Percentiles rank a stretch among this genome's conserved stretches.
phyloP scores from a whole-genome alignment of 306 rosid species.

The Dryas alaskensis region DNA sequence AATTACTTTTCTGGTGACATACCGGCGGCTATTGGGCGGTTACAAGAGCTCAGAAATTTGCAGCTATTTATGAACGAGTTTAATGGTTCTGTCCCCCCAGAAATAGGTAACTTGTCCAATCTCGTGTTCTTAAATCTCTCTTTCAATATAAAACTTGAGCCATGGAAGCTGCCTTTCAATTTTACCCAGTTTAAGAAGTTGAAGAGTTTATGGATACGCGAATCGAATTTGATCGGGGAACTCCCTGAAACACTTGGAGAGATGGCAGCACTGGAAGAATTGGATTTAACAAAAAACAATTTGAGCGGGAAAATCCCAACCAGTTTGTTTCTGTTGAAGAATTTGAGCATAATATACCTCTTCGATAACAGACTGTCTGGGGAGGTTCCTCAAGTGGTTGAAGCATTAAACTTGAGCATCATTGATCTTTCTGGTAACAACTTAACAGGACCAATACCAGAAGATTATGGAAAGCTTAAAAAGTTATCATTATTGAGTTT shows the following conservation, averaged over 20 bases:
- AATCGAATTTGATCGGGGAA: constrained; percentile 48
- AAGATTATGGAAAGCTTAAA: constrained; percentile 53
- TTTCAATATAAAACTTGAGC: constrained; percentile 8
- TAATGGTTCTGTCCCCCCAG: constrained; percentile 49
- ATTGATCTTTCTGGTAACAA: constrained; percentile 46
- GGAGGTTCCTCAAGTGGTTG: constrained; percentile 49
- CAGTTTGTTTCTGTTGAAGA: constrained; percentile 44
- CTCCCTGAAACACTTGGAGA: constrained; percentile 55
- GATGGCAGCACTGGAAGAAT: constrained; percentile 43
- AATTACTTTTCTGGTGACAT: constrained; percentile 52
- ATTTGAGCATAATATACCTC: constrained; percentile 42
- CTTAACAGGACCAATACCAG: constrained; percentile 51
- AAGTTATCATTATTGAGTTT: constrained; percentile 34
- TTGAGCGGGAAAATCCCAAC: constrained; percentile 54
- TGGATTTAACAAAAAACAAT: constrained; percentile 39
- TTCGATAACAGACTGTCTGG: constrained; percentile 46
- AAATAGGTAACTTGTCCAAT: constrained; percentile 56
- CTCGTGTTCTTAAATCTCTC: constrained; percentile 42
- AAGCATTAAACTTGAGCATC: constrained; percentile 33
- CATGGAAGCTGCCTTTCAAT: constrained; percentile 34
- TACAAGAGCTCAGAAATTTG: constrained; percentile 41
- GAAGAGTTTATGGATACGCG: constrained; percentile 32
- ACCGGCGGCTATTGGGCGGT: constrained; percentile 47
- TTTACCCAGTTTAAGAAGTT: constrained; percentile 52
- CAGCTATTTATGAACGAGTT: constrained; percentile 23